These are phyloP conservation scores for Porodaedalea pini DNA, from an alignment of 1,284 basidiomycete genomes.

Conservation along the genomic window DNA sequence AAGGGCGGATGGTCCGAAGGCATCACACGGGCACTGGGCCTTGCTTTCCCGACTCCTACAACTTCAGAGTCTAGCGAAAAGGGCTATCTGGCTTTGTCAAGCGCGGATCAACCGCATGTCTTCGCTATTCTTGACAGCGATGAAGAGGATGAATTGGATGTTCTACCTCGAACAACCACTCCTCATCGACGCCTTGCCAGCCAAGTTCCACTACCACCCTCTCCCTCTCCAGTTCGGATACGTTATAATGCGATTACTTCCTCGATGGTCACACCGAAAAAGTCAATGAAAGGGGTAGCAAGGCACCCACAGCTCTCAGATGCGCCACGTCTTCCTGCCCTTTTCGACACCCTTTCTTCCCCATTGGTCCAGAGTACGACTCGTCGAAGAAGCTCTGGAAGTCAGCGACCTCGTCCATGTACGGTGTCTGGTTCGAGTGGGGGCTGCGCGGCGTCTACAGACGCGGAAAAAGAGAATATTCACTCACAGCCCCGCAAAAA, in stretches of 20 bases:
- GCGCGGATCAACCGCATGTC: neutral
- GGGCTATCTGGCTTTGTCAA: neutral
- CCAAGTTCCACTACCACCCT: constrained; percentile 11
- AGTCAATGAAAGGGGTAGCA: neutral
- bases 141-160: constrained; percentile 11
- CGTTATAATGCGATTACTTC: neutral
- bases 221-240: constrained; percentile 3
- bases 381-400: neutral
- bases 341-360: constrained; percentile 6
- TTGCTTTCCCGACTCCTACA: constrained; percentile 3
- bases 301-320: neutral
- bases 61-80: neutral
- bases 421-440: constrained; percentile 1
- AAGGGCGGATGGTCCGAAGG: constrained; percentile 17
- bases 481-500: neutral
- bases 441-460: neutral
- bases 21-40: constrained; percentile 3
- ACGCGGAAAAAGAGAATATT: constrained; percentile 16
- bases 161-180: constrained; percentile 14
- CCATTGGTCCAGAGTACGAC: neutral
- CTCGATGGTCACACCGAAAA: neutral
- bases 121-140: neutral
- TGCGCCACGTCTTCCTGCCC: constrained; percentile 6
- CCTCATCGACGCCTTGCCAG: constrained; percentile 9
- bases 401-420: neutral